Base-by-base conservation (phyloP, 2,329 filamentous ascomycete genomes). In the Fusarium camptoceras region DNA sequence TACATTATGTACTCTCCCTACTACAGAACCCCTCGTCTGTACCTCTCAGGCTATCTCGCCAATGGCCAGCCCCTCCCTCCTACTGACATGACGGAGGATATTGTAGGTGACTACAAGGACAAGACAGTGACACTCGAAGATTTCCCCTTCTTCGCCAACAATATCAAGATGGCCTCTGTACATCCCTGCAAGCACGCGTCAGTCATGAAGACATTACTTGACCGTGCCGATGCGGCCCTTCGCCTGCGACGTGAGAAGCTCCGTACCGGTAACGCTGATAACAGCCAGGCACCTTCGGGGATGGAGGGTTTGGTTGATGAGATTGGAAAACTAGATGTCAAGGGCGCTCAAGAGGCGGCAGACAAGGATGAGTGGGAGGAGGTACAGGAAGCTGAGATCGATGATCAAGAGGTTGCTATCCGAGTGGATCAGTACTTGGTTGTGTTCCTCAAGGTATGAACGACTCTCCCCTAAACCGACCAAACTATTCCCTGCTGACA, bases 1-100 rank as follows among this genome's bases (percentile, higher is more conserved):
- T 99, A 99, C 86, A 98, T 99, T 77, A 96, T 94, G 82, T 99
- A 99, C 83, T 93, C 94, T 7, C 92, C 94, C 39, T 98, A 97
- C 85, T 99, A 98, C 83, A 92, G 94, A 73, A 98, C 96, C 6
- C 96, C 96, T 0, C 93, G 96, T 34, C 89, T 98, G 76, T 99
- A 98, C 81, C 89, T 99, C 49, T 97, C 94, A 0, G 96, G 96
- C 75, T 98, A 98, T 81, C 84, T 89, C 15, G 87, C 92, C 27
- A 88, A 89, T 61, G 93, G 93, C 28, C 92, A 94, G 71, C 94
- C 94, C 3, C 90, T 97, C 0, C 89, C 92, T 6, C 94, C 94
- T 5, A 87, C 92, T 54, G 85, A 91, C 55, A 97, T 97, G 94
- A 97, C 97, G 92, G 93, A 97, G 80, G 94, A 97, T 79, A 97